These are phyloP conservation scores for Dioszegia crocea DNA, from an alignment of 768 basidiomycete genomes.

Conservation along the genomic window DNA sequence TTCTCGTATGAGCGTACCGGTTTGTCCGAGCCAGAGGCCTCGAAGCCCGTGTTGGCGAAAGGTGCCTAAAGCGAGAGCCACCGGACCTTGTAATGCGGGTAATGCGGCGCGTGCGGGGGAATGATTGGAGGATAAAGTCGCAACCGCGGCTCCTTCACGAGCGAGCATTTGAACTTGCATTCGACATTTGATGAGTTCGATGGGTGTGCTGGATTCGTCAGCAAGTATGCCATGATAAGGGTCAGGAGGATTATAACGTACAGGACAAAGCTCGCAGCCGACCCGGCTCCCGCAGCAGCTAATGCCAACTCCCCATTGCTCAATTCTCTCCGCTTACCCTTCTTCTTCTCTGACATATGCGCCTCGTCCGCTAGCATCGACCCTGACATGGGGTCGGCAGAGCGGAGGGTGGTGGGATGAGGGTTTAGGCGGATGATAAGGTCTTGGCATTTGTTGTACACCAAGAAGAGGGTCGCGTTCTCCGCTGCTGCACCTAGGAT, in stretches of 20 bases:
- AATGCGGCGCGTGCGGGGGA: constrained; percentile 15
- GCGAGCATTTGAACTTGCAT: constrained; percentile 94
- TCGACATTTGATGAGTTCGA: constrained; percentile 93
- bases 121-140: not conserved
- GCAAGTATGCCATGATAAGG: not conserved
- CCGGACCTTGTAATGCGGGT: constrained; percentile 64
- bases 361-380: constrained; percentile 1
- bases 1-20: constrained; percentile 86
- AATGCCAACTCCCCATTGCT: constrained; percentile 61
- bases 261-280: constrained; percentile 80
- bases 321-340: constrained; percentile 40
- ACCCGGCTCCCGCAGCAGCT: constrained; percentile 83
- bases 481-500: constrained; percentile 88
- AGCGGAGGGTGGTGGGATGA: not conserved
- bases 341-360: constrained; percentile 26
- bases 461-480: constrained; percentile 80
- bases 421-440: constrained; percentile 38
- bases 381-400: not conserved
- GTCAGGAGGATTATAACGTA: constrained; percentile 52
- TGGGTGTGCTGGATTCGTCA: constrained; percentile 63
- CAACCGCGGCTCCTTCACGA: constrained; percentile 37
- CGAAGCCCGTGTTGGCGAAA: constrained; percentile 66
- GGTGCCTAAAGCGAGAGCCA: constrained; percentile 63
- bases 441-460: constrained; percentile 66
- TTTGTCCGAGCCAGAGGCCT: constrained; percentile 96